Base-by-base conservation (phyloP, 768 basidiomycete species). In the Suillus variegatus region DNA sequence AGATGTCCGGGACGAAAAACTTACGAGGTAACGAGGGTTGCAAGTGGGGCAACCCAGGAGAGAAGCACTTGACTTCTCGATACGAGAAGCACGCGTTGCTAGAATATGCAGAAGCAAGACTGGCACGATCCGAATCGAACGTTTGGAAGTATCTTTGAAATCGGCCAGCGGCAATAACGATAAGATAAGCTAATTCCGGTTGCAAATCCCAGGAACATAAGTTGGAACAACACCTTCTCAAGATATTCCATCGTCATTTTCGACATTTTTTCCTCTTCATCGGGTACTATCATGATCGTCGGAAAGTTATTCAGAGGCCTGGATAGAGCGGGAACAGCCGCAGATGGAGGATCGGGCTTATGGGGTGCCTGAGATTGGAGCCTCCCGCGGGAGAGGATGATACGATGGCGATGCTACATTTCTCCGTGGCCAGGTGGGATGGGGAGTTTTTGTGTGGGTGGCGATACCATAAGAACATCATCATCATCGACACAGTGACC, bases 31-130 rank as follows among this genome's bases (percentile, higher is more conserved):
- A 62, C 60, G 55, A 40, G 47, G 51, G 69, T 66, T 60, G 13
- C n/a, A 55, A 55, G 20, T 55, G 54, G 32, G 22, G 38, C 35
- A 12, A 55, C 54, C 32, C 32, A 36, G 35, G 54, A 60, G 61
- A 40, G 36, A 46, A 51, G 58, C 56, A 66, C 52, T 64, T 60
- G 49, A 76, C 70, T 35, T 60, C 65, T 63, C 74, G 72, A 64
- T 71, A 78, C 49, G 70, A 72, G 32, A 78, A 77, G 49, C 74
- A 74, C n/a, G 75, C 74, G 8, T 68, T 67, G 43, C 69, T 64
- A 55, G 70, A 71, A 57, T 77, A 77, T 18, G 76, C 76, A 46
- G 77, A 73, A 40, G 76, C 76, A 60, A 77, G 76, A 61, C 69
- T 72, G 52, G 72, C 70, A 43, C 76, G 75, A 57, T 78, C 76